These are phyloP conservation scores for Cinnamomum chago DNA, from an alignment of 164 flowering plant genomes.

Conservation along the genomic window DNA sequence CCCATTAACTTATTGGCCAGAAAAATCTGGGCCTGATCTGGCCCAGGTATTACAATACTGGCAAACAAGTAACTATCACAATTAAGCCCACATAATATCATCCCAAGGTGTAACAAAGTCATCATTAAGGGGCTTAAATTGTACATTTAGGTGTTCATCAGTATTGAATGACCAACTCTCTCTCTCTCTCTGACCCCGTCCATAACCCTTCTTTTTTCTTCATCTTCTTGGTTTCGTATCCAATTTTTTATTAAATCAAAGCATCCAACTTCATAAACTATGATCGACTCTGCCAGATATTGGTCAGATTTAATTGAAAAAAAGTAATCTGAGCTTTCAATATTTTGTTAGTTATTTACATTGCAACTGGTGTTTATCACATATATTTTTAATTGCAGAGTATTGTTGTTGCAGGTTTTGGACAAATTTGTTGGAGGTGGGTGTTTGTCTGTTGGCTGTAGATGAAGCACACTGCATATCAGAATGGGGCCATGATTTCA, in stretches of 20 bases:
- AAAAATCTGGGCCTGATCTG: no score
- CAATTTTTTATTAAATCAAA: background rate
- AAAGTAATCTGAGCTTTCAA: background rate
- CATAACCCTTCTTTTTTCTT: background rate
- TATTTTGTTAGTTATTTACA: background rate
- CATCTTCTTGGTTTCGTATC: background rate
- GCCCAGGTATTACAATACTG: no score
- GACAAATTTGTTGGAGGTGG: slow-evolving; percentile 40
- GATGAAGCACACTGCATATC: slow-evolving; percentile 79
- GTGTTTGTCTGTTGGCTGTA: slow-evolving; percentile 56
- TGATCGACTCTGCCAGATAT: no score
- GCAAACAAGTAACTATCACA: no score
- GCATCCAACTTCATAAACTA: no score
- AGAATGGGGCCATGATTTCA: slow-evolving; percentile 74
- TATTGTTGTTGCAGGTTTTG: slow-evolving; percentile 43
- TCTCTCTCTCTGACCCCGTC: no score
- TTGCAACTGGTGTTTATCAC: background rate
- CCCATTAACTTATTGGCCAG: no score
- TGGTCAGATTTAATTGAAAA: no score
- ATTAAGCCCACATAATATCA: no score
- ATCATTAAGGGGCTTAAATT: no score
- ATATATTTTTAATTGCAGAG: background rate
- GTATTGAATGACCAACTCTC: background rate
- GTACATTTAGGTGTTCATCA: no score
- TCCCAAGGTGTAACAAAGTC: no score